These are phyloP conservation scores for Camelina neglecta DNA, from an alignment of 345 rosid species.

Conservation along the genomic window DNA sequence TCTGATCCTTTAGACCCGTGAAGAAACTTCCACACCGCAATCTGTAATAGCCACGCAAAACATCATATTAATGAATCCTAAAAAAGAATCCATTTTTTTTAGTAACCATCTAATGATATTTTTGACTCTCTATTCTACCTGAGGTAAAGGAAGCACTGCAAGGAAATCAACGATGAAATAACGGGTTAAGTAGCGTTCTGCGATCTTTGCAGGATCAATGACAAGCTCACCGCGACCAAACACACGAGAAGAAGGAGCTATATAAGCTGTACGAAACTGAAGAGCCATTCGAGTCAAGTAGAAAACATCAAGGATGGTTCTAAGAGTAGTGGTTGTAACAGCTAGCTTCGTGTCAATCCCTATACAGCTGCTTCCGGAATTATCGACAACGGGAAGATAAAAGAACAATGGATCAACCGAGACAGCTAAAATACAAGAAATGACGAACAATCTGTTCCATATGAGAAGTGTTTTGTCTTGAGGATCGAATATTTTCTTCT, in stretches of 20 bases:
- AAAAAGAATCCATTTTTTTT: background rate
- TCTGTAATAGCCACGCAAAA: constrained; percentile 48
- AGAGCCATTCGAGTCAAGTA: constrained; percentile 75
- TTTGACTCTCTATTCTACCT: constrained; percentile 50
- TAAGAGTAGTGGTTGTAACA: constrained; percentile 57
- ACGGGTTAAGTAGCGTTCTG: constrained; percentile 68
- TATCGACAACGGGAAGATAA: constrained; percentile 79
- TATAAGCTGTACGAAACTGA: constrained; percentile 84
- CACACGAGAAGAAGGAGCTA: constrained; percentile 94
- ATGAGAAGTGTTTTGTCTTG: constrained; percentile 78
- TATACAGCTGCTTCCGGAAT: constrained; percentile 51
- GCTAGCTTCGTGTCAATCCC: constrained; percentile 66
- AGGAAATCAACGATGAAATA: constrained; percentile 77
- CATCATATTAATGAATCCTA: constrained; percentile 2
- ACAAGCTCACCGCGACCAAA: constrained; percentile 98
- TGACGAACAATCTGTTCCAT: constrained; percentile 82
- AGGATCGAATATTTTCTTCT: constrained; percentile 75
- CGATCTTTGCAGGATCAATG: constrained; percentile 78
- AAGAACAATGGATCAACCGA: constrained; percentile 85
- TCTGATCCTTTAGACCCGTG: constrained; percentile 58
- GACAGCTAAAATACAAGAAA: constrained; percentile 74
- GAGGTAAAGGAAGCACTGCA: constrained; percentile 81
- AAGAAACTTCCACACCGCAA: constrained; percentile 76
- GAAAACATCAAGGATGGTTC: constrained; percentile 69
- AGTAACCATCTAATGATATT: background rate